phyloP scores from a whole-genome alignment of 2,329 filamentous ascomycete genomes.

The Fonsecaea multimorphosa region DNA sequence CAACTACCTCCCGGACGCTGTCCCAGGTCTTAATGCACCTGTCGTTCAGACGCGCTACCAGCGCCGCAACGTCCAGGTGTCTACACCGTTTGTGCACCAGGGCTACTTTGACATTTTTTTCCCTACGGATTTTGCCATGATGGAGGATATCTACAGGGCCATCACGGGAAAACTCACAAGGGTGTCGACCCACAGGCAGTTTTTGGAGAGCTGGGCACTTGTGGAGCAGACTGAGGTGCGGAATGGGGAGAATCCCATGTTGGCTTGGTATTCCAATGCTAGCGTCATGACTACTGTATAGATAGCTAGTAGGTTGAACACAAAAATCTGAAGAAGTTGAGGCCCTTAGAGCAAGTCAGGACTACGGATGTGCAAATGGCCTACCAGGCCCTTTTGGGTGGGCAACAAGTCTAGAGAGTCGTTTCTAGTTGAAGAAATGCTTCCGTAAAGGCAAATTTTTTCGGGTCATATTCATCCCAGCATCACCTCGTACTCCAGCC shows the following conservation, averaged over 20 bases:
- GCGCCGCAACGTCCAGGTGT: constrained; percentile 83
- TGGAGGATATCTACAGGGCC: constrained; percentile 89
- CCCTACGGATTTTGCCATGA: constrained; percentile 89
- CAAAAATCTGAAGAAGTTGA: not conserved
- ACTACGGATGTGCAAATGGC: not conserved
- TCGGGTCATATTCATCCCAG: not conserved
- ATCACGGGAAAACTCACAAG: constrained; percentile 90
- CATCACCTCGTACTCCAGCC: not conserved
- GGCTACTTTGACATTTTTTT: constrained; percentile 99
- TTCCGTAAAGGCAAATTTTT: not conserved
- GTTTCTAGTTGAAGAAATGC: not conserved
- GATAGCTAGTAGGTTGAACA: not conserved
- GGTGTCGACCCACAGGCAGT: constrained; percentile 85
- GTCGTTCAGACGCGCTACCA: constrained; percentile 95
- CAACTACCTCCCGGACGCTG: constrained; percentile 79
- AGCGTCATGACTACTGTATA: constrained; percentile 83
- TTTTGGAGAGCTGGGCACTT: constrained; percentile 87
- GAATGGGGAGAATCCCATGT: constrained; percentile 89
- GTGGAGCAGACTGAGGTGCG: constrained; percentile 86
- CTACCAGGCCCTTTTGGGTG: not conserved
- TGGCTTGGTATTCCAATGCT: constrained; percentile 95
- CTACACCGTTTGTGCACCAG: constrained; percentile 92
- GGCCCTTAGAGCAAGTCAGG: not conserved
- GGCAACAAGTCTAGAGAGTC: not conserved
- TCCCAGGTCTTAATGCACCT: constrained; percentile 84